Evolutionary conservation across 225 moss, liverwort and hornwort genomes (phyloP).

Genomic region (Anthoceros angustus): DNA sequence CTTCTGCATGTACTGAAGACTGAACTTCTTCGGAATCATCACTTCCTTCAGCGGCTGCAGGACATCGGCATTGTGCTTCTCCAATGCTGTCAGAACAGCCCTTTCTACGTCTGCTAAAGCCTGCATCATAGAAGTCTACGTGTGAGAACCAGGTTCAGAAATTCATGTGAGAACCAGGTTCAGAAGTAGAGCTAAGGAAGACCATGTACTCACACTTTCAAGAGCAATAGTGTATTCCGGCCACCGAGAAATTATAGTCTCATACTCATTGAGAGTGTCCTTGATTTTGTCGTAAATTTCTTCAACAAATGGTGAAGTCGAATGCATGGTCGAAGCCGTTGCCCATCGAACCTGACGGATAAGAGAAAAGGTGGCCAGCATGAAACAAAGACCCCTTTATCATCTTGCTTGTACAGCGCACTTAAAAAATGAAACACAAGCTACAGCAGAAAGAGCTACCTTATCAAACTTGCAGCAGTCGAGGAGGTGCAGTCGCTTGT

Average conservation of each 20-base stretch:
- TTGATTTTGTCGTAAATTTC: constrained; percentile 88
- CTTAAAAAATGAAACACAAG: neutral
- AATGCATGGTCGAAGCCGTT: constrained; percentile 82
- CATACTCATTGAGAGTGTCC: constrained; percentile 75
- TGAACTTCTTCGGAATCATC: constrained; percentile 86
- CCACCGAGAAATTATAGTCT: constrained; percentile 88
- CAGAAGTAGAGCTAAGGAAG: neutral
- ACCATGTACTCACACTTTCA: constrained; percentile 42
- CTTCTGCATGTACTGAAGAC: constrained; percentile 93
- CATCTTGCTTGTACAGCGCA: neutral
- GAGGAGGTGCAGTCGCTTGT: constrained; percentile 78
- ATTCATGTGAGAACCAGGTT: no score
- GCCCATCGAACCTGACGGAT: constrained; percentile 67
- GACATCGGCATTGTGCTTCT: constrained; percentile 87
- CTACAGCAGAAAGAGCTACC: constrained; percentile 18
- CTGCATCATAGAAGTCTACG: constrained; percentile 16
- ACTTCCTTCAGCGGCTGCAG: constrained; percentile 76
- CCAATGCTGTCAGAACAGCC: constrained; percentile 68
- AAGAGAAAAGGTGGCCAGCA: neutral
- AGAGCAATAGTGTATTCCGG: constrained; percentile 84
- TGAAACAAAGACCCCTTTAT: neutral
- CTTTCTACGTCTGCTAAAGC: constrained; percentile 92
- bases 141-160: neutral
- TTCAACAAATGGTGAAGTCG: constrained; percentile 86
- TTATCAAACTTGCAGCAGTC: constrained; percentile 96